A percentile compares a stretch with the other conserved stretches of the same genome.
Evolutionary conservation across 176 grass and related monocot genomes (phyloP).

Genomic region (Saccharum officinarum): DNA sequence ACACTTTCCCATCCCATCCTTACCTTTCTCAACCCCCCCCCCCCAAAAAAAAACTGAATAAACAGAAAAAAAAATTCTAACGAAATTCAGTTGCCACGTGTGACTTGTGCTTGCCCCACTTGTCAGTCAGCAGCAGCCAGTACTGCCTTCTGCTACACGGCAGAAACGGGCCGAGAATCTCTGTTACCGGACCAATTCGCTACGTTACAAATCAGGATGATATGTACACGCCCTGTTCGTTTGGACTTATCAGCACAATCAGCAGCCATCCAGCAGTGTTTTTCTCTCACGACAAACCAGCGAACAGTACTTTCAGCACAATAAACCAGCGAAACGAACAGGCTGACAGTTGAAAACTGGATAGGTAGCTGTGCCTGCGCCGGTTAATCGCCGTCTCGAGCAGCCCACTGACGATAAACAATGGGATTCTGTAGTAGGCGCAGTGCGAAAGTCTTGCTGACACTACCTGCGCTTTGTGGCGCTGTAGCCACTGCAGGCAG

Average conservation of each 20-base stretch:
- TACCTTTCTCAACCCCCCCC: not conserved
- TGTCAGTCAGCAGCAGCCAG: not conserved
- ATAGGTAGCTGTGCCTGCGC: not conserved
- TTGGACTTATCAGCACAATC: no score
- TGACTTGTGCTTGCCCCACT: not conserved
- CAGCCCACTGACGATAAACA: slow-evolving; percentile 40
- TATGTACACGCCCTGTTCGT: no score
- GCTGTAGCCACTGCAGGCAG: slow-evolving; percentile 38
- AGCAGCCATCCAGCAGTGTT: no score
- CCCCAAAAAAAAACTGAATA: no score
- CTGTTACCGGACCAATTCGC: slow-evolving; percentile 14
- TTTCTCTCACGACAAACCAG: no score
- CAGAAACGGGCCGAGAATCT: slow-evolving; percentile 17
- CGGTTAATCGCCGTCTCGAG: slow-evolving; percentile 49
- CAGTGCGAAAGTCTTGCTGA: slow-evolving; percentile 25
- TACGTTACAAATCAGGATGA: slow-evolving; percentile 19
- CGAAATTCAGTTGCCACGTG: not conserved
- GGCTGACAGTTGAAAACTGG: slow-evolving; percentile 44
- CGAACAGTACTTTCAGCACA: no score
- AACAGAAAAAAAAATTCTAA: not conserved
- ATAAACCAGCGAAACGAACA: no score
- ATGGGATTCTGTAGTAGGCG: not conserved
- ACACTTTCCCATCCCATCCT: not conserved
- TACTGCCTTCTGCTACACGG: not conserved
- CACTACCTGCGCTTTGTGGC: slow-evolving; percentile 19